These are phyloP conservation scores for Asterophora parasitica DNA, from an alignment of 768 basidiomycete genomes.

Conservation along the genomic window DNA sequence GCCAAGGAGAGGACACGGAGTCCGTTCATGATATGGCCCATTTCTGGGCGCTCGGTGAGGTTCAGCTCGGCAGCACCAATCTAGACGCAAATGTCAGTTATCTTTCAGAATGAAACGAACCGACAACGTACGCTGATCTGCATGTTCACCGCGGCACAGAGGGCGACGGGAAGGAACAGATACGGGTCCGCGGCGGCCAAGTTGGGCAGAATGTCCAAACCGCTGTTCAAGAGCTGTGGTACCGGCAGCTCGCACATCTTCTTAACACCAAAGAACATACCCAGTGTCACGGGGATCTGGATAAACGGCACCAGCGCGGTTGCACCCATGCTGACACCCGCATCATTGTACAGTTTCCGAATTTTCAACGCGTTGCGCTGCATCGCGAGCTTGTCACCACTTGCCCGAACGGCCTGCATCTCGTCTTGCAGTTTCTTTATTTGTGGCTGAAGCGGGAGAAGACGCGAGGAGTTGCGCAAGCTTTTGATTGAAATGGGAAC, in stretches of 20 bases:
- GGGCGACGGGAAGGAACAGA: conserved; percentile 60
- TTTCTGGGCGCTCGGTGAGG: conserved; percentile 43
- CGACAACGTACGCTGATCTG: conserved; percentile 57
- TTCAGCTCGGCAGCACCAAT: conserved; percentile 51
- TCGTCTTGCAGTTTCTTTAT: conserved; percentile 44
- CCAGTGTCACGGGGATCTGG: conserved; percentile 74
- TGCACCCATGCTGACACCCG: conserved; percentile 57
- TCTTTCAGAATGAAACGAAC: not conserved
- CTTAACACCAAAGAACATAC: conserved; percentile 80
- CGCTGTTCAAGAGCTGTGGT: conserved; percentile 71
- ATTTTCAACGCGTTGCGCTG: conserved; percentile 49
- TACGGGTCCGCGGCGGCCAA: conserved; percentile 76
- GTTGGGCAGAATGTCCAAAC: conserved; percentile 69
- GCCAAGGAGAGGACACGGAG: conserved; percentile 55
- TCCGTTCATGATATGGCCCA: conserved; percentile 65
- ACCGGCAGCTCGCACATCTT: conserved; percentile 68
- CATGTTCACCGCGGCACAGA: conserved; percentile 56
- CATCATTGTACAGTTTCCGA: conserved; percentile 53
- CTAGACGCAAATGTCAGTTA: conserved; percentile 20
- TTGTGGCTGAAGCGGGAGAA: conserved; percentile 56
- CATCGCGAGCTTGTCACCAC: conserved; percentile 42
- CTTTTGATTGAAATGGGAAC: conserved; percentile 57
- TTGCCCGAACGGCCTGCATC: conserved; percentile 29
- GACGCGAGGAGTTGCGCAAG: conserved; percentile 51
- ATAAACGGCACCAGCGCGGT: conserved; percentile 49